Evolutionary conservation across 306 rosid species (phyloP), one percentile per base, ranked within the genome.

Genomic region (Mucuna pruriens): DNA sequence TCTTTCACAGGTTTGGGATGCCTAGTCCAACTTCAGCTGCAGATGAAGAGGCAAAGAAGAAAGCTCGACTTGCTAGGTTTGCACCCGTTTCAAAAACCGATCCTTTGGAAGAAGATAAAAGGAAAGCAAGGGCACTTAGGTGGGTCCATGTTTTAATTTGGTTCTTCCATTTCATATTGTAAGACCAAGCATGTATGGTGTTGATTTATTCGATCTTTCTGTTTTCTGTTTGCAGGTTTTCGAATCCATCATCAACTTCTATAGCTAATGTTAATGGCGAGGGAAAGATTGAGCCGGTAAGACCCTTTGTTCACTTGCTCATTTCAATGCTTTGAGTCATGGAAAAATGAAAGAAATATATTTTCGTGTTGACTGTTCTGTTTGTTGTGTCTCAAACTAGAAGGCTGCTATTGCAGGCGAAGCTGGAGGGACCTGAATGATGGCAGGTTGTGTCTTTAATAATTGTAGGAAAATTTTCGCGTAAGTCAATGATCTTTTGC

Each of bases 71-170:
- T 64, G 93, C 90, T 69, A 89, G 93, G 80, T 93, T 93, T 82
- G 82, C 94, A 8, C 82, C 94, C 0, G 83, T 7, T 81, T 81
- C 96, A 7, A 86, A 89, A 70, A 68, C 80, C 36, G 98, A 93
- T 83, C 86, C 91, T 46, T 63, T 52, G 20, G 99, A 95, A 82
- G 99, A 93, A 67, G 97, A 85, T 77, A 93, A 92, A 81, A 86
- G 87, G 91, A 95, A 89, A 85, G 94, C 91, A 46, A 91, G 99
- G 71, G 94, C 95, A 44, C 75, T 85, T 46, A 95, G 98, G 98
- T 94, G 84, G 90, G 95, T 91, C 16, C 19, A n/a, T 48, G 26
- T 49, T 9, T 16, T 44, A 16, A 9, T 40, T 29, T 68, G 8
- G 60, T 71, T 60, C n/a, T 10, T 4, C 52, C 5, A 19, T 61